A percentile compares a stretch with the other conserved stretches of the same genome.
phyloP scores from a whole-genome alignment of 2,329 filamentous ascomycete species.

The Pseudogymnoascus sp. region DNA sequence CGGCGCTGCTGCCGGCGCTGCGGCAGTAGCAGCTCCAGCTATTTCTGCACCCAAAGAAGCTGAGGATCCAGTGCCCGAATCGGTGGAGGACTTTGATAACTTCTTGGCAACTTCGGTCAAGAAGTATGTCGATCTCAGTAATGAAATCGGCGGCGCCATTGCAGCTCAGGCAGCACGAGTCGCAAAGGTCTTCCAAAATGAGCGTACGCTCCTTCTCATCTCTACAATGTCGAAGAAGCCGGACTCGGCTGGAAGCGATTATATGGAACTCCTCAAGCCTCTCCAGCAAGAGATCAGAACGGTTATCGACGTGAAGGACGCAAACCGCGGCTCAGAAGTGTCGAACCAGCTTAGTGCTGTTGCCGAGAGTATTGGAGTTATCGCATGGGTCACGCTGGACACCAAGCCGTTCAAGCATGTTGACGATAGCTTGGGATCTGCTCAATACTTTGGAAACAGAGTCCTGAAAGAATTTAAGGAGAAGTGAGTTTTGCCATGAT shows the following conservation, averaged over 20 bases:
- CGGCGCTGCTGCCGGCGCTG: conserved; percentile 28
- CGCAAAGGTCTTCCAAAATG: conserved; percentile 64
- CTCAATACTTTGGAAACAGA: conserved; percentile 91
- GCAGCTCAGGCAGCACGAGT: conserved; percentile 63
- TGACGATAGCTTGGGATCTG: conserved; percentile 70
- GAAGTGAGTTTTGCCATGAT: conserved; percentile 41
- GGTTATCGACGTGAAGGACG: conserved; percentile 73
- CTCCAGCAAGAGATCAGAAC: conserved; percentile 74
- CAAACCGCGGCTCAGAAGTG: conserved; percentile 64
- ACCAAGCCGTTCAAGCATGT: conserved; percentile 78
- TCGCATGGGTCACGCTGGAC: conserved; percentile 86
- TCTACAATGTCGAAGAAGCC: conserved; percentile 90
- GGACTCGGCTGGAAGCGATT: conserved; percentile 53
- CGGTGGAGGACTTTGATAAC: conserved; percentile 80
- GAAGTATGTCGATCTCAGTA: conserved; percentile 70
- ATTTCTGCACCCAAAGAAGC: conserved; percentile 31
- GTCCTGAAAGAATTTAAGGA: conserved; percentile 88
- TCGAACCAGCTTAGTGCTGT: conserved; percentile 82
- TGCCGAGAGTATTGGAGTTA: conserved; percentile 77
- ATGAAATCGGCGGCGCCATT: conserved; percentile 67
- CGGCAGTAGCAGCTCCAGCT: conserved; percentile 39
- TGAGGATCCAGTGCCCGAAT: conserved; percentile 58
- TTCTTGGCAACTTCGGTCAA: conserved; percentile 67
- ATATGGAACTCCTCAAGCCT: conserved; percentile 74
- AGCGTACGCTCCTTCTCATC: conserved; percentile 81